These are phyloP conservation scores for Clarkia xantiana DNA, from an alignment of 345 rosid species.

Conservation along the genomic window DNA sequence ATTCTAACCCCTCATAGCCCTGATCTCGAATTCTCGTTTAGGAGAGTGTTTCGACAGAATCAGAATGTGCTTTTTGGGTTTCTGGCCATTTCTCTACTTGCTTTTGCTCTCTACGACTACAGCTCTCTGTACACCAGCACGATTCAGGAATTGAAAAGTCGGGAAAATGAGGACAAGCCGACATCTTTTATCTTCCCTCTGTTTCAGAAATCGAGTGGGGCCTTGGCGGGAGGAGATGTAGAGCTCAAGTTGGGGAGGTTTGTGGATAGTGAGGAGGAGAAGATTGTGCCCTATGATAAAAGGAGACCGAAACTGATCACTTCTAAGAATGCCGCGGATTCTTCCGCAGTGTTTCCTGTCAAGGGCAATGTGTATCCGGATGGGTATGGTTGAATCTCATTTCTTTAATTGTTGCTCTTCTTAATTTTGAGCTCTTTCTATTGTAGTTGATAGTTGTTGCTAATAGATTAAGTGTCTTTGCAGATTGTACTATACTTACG, in stretches of 20 bases:
- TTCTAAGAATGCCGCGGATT: constrained; percentile 24
- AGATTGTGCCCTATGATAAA: constrained; percentile 18
- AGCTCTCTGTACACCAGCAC: constrained; percentile 26
- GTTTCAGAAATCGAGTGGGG: constrained; percentile 43
- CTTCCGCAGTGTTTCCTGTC: constrained; percentile 57
- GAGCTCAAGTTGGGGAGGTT: constrained; percentile 34
- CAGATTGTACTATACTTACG: constrained; percentile 65
- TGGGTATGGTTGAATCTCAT: constrained; percentile 35
- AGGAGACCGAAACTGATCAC: constrained; percentile 17
- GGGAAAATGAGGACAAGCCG: constrained; percentile 25
- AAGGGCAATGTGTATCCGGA: constrained; percentile 71
- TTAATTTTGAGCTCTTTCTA: no score
- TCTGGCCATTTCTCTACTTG: constrained; percentile 44
- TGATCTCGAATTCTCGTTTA: constrained; percentile 18
- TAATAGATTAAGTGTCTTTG: neutral
- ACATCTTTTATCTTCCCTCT: constrained; percentile 57
- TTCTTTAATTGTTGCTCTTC: neutral
- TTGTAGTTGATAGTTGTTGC: no score
- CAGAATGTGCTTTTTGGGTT: constrained; percentile 32
- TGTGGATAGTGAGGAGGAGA: constrained; percentile 21
- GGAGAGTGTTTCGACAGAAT: constrained; percentile 14
- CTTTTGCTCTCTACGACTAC: constrained; percentile 28
- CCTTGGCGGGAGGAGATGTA: constrained; percentile 21
- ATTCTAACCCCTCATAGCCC: constrained; percentile 14
- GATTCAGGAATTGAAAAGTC: constrained; percentile 19